Evolutionary conservation across 2,329 filamentous ascomycete genomes (phyloP).

Genomic region (Xylariaceae sp.): DNA sequence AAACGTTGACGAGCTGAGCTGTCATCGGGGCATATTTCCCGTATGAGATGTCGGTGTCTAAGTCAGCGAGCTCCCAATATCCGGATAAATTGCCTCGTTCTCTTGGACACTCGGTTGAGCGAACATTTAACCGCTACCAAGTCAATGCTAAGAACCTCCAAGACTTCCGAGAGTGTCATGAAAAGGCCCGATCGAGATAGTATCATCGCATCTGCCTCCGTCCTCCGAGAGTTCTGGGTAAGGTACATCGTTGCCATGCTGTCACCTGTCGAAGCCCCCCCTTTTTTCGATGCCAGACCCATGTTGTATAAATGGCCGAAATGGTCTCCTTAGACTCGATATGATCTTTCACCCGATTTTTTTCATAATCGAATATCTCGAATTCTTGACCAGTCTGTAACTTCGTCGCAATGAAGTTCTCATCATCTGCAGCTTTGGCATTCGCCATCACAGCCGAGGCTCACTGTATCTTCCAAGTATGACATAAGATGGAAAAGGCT

Average conservation of each 20-base stretch:
- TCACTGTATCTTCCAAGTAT: conserved; percentile 41
- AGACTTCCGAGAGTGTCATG: neutral
- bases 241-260: neutral
- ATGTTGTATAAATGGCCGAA: conserved; percentile 11
- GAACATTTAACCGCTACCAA: neutral
- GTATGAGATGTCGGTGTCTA: neutral
- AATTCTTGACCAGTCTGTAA: neutral
- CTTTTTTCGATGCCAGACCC: no score
- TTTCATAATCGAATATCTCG: no score
- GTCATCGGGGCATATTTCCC: neutral
- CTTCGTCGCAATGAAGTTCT: conserved; percentile 36
- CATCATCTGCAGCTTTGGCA: conserved; percentile 31
- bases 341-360: no score
- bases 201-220: conserved; percentile 1
- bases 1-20: no score
- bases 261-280: neutral
- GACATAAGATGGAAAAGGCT: neutral
- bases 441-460: conserved; percentile 36
- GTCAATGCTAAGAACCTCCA: neutral
- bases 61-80: conserved; percentile 12
- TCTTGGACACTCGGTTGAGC: conserved; percentile 8
- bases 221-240: conserved; percentile 9
- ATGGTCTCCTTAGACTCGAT: no score
- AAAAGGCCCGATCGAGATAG: conserved; percentile 14
- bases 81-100: conserved; percentile 22